Evolutionary conservation across 2,329 filamentous ascomycete genomes (phyloP).

Genomic region (Colletotrichum sp.): DNA sequence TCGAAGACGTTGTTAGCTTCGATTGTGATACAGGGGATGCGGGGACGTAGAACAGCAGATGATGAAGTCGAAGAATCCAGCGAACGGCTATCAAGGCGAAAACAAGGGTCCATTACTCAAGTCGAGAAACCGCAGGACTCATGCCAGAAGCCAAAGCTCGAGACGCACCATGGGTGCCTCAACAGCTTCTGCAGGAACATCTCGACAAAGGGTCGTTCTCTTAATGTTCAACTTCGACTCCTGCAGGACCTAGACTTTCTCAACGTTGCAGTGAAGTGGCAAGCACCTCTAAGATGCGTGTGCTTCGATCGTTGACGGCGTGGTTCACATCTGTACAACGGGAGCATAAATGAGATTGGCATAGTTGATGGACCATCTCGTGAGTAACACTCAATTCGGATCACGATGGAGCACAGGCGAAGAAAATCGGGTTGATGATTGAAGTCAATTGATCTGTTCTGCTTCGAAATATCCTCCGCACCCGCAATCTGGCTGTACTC

Average conservation of each 20-base stretch:
- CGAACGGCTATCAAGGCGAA: background rate
- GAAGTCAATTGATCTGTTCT: background rate
- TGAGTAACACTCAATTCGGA: background rate
- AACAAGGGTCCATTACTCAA: background rate
- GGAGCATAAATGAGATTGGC: background rate
- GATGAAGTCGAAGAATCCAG: background rate
- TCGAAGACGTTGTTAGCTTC: background rate
- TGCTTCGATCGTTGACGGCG: background rate
- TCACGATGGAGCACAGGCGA: background rate
- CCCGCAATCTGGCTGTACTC: background rate
- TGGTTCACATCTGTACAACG: background rate
- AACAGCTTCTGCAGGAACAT: background rate
- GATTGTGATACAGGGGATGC: background rate
- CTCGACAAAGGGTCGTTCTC: fast-evolving
- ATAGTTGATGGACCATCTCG: background rate
- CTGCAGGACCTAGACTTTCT: background rate
- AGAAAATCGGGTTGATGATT: background rate
- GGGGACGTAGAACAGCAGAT: background rate
- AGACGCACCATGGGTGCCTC: background rate
- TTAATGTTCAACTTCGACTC: background rate
- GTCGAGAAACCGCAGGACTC: background rate
- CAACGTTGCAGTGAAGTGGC: background rate
- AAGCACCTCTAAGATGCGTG: background rate
- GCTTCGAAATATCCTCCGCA: background rate
- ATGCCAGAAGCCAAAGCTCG: background rate